phyloP scores from a whole-genome alignment of 164 flowering plant genomes.

The Stephania japonica region DNA sequence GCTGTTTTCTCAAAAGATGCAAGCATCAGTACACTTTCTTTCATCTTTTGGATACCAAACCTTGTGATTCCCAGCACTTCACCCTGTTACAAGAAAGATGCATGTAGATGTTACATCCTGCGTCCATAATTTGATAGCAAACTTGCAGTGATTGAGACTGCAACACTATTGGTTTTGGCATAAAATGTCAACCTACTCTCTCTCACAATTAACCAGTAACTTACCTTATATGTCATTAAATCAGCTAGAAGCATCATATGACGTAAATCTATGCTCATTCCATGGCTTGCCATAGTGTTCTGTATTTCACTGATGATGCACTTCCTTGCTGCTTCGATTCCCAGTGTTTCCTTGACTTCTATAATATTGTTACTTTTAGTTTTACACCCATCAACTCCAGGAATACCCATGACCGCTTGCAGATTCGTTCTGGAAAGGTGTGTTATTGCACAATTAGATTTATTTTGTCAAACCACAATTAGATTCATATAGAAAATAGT shows the following conservation, averaged over 20 bases:
- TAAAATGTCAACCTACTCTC: background rate
- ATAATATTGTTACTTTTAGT: constrained; percentile 74
- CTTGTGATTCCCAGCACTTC: constrained; percentile 61
- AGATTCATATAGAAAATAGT: background rate
- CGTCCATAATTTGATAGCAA: background rate
- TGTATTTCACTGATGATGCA: constrained; percentile 73
- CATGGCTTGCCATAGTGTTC: constrained; percentile 63
- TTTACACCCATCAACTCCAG: constrained; percentile 65
- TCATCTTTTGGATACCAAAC: constrained; percentile 52
- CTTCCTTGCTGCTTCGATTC: constrained; percentile 92
- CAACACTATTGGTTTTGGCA: background rate
- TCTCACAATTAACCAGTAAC: constrained; percentile 12
- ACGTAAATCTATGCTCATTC: constrained; percentile 86
- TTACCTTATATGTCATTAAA: constrained; percentile 79
- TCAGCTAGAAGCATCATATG: constrained; percentile 99
- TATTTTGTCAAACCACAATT: background rate
- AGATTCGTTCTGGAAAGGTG: constrained; percentile 55
- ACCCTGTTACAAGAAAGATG: constrained; percentile 43
- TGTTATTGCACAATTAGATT: background rate
- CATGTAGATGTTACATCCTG: constrained; percentile 3
- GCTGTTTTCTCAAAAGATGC: constrained; percentile 84
- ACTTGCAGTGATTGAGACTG: background rate
- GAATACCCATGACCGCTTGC: constrained; percentile 68
- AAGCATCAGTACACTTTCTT: constrained; percentile 68
- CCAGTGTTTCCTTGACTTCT: constrained; percentile 62